phyloP scores from a whole-genome alignment of 805 yeast species.

The Vanderwaltozyma yarrowii region DNA sequence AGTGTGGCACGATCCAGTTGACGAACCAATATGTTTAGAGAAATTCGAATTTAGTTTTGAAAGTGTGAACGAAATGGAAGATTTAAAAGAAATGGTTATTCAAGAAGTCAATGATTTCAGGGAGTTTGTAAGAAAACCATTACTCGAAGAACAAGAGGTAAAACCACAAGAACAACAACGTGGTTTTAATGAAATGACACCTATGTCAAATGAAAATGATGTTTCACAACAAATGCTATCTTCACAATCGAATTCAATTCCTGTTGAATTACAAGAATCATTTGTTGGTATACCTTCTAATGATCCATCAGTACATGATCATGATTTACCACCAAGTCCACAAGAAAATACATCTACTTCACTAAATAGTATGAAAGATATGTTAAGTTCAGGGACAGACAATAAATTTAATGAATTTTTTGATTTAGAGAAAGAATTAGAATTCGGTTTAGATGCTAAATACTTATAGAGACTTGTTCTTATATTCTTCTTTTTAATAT shows the following conservation, averaged over 20 bases:
- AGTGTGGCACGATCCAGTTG: slow-evolving; percentile 88
- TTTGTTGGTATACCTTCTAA: slow-evolving; percentile 37
- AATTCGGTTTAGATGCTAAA: slow-evolving; percentile 55
- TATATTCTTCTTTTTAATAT: too few species aligned
- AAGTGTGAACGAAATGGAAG: slow-evolving; percentile 65
- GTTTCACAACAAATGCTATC: background rate
- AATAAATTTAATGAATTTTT: slow-evolving; percentile 18
- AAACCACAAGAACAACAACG: slow-evolving; percentile 22
- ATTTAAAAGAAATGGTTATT: slow-evolving; percentile 65
- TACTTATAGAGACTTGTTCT: slow-evolving; percentile 6
- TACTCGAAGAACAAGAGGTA: slow-evolving; percentile 40
- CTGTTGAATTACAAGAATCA: slow-evolving; percentile 7
- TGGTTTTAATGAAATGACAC: slow-evolving; percentile 18
- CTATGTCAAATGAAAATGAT: background rate
- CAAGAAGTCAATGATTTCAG: slow-evolving; percentile 74
- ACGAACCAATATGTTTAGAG: slow-evolving; percentile 73
- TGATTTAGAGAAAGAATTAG: slow-evolving; percentile 53
- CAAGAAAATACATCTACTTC: slow-evolving; percentile 37
- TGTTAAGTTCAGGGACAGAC: slow-evolving; percentile 9
- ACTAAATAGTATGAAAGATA: slow-evolving; percentile 6
- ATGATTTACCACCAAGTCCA: slow-evolving; percentile 53
- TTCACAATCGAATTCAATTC: background rate
- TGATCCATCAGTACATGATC: slow-evolving; percentile 28
- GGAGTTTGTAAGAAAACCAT: slow-evolving; percentile 69
- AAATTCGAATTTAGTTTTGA: slow-evolving; percentile 87